Conservation (phyloP, 2,329 filamentous ascomycete genomes). For the Onygena corvina region DNA sequence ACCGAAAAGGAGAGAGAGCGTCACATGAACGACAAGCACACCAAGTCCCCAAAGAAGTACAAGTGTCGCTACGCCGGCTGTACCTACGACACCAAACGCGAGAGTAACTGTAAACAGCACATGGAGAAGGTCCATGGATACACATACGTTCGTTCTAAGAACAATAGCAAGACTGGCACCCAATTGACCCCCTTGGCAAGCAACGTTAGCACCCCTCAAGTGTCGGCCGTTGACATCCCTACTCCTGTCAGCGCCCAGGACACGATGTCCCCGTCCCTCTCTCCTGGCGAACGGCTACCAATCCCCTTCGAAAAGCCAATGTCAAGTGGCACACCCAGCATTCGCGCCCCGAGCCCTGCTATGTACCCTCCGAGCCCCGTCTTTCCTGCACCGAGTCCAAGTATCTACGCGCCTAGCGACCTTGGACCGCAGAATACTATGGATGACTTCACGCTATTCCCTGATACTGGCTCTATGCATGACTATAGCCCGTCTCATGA, state of each 20-base stretch:
- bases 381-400: background rate
- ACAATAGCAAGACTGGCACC: conserved; percentile 47
- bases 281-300: conserved; percentile 18
- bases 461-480: conserved; percentile 11
- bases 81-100: conserved; percentile 86
- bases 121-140: conserved; percentile 95
- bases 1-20: conserved; percentile 96
- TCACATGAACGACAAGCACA: conserved; percentile 94
- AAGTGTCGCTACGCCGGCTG: conserved; percentile 74
- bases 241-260: conserved; percentile 34
- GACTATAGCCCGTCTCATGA: conserved; percentile 13
- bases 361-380: background rate
- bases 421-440: background rate
- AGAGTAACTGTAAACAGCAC: conserved; percentile 96
- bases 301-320: background rate
- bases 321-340: background rate
- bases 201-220: conserved; percentile 51
- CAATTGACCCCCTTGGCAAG: conserved; percentile 43
- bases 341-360: background rate
- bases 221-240: conserved; percentile 43
- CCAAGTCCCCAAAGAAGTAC: conserved; percentile 63
- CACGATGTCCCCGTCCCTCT: conserved; percentile 20
- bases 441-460: conserved; percentile 13
- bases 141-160: conserved; percentile 85
- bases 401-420: background rate